These are phyloP conservation scores for Neurospora pannonica DNA, from an alignment of 495 filamentous ascomycete species.

Conservation along the genomic window DNA sequence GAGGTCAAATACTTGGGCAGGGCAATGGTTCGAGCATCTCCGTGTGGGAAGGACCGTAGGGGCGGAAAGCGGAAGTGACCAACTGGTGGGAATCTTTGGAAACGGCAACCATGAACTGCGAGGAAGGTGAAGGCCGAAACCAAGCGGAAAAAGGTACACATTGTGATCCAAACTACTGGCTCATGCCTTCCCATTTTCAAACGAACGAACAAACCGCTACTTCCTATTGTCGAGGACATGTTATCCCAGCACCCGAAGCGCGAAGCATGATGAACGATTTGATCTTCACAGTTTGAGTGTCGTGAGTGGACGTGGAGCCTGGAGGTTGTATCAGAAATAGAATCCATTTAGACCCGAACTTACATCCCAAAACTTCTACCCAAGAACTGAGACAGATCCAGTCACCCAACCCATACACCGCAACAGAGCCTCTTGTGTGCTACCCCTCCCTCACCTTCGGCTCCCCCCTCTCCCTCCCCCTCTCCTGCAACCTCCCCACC, in stretches of 20 bases:
- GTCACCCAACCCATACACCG: background rate
- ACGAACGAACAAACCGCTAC: background rate
- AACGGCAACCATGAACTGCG: background rate
- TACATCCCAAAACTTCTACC: background rate
- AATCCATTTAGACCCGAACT: background rate
- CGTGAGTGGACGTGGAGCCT: background rate
- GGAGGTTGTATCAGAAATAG: background rate
- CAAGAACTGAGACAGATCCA: background rate
- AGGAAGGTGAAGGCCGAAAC: background rate
- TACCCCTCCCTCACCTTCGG: background rate
- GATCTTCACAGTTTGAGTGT: background rate
- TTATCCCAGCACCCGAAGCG: background rate
- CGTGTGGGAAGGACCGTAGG: background rate
- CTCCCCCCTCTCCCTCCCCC: conserved; percentile 19
- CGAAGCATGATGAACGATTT: background rate
- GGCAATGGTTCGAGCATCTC: background rate
- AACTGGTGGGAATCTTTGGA: background rate
- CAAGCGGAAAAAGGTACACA: background rate
- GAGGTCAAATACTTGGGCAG: background rate
- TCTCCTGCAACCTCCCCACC: conserved; percentile 58
- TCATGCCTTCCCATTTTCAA: background rate
- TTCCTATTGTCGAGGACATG: background rate
- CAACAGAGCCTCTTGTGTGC: background rate
- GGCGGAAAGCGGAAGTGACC: background rate
- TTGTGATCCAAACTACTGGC: background rate